Conservation (phyloP, 129 eudicot species). For the Rutidosis leptorrhynchoides region DNA sequence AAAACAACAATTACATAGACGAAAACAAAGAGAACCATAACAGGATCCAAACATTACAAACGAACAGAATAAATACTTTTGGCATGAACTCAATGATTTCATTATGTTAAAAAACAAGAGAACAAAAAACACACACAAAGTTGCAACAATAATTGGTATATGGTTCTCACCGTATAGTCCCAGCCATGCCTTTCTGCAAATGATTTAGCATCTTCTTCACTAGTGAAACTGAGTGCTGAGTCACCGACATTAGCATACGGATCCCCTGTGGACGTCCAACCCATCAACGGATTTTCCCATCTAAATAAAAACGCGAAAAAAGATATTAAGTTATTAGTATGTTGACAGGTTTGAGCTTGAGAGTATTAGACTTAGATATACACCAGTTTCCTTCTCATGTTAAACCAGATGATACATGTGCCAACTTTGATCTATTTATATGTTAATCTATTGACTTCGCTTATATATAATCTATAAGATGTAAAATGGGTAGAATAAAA, state of each 20-base stretch:
- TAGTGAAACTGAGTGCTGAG: constrained; percentile 65
- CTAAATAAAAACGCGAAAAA: constrained; percentile 26
- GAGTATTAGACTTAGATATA: not conserved
- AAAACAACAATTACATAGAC: not conserved
- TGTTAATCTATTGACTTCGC: not conserved
- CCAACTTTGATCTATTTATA: not conserved
- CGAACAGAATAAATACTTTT: not conserved
- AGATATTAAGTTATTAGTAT: not conserved
- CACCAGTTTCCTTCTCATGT: not conserved
- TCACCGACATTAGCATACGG: constrained; percentile 96
- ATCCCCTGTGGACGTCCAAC: constrained; percentile 98
- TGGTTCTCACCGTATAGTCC: constrained; percentile 61
- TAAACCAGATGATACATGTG: not conserved
- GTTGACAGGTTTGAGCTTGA: not conserved
- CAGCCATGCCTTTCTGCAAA: constrained; percentile 96
- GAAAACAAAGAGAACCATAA: not conserved
- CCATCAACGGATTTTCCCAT: constrained; percentile 99
- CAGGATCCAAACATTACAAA: not conserved
- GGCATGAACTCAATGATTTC: not conserved
- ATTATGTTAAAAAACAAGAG: not conserved
- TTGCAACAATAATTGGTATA: not conserved
- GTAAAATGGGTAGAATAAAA: not conserved
- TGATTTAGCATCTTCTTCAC: constrained; percentile 68
- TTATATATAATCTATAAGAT: not conserved
- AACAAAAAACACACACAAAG: not conserved